These are phyloP conservation scores for Takashimella koratensis DNA, from an alignment of 1,284 basidiomycete genomes.

Conservation along the genomic window DNA sequence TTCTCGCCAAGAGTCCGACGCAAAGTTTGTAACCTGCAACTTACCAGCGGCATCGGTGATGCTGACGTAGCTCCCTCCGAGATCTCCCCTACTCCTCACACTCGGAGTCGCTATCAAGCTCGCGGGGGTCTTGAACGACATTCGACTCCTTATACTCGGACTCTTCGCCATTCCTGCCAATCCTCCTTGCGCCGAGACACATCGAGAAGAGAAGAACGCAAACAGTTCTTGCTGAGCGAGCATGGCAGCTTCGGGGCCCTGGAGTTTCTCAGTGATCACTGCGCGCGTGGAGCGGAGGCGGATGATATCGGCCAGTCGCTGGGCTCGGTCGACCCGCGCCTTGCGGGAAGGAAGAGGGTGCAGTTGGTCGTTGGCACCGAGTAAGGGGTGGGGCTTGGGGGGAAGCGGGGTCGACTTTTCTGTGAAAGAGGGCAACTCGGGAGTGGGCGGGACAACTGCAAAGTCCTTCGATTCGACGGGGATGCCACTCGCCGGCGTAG, in stretches of 20 bases:
- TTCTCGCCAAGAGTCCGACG: background rate
- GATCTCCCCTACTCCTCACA: slow-evolving; percentile 16
- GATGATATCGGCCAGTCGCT: slow-evolving; percentile 66
- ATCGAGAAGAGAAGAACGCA: slow-evolving; percentile 59
- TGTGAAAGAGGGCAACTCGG: background rate
- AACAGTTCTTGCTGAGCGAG: slow-evolving; percentile 81
- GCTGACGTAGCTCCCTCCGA: slow-evolving; percentile 33
- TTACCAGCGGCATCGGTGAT: slow-evolving; percentile 10
- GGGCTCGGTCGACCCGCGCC: slow-evolving; percentile 3
- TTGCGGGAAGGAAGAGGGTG: background rate
- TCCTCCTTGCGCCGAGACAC: background rate
- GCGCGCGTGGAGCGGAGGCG: slow-evolving; percentile 85
- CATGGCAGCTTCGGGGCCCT: slow-evolving; percentile 81
- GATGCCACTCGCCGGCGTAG: slow-evolving; percentile 8
- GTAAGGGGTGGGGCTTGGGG: background rate
- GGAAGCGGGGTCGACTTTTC: slow-evolving; percentile 1
- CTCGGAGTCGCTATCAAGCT: slow-evolving; percentile 2
- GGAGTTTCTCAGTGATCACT: slow-evolving; percentile 73
- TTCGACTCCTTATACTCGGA: background rate
- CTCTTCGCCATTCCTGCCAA: slow-evolving; percentile 6
- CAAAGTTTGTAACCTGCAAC: background rate
- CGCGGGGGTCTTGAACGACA: background rate
- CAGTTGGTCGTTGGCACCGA: slow-evolving; percentile 4
- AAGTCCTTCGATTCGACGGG: slow-evolving; percentile 23
- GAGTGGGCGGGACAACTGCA: slow-evolving; percentile 7